Percentiles rank a stretch among this genome's conserved stretches.
phyloP scores from a whole-genome alignment of 2,329 filamentous ascomycete genomes.

The Endoconidiophora polonica region DNA sequence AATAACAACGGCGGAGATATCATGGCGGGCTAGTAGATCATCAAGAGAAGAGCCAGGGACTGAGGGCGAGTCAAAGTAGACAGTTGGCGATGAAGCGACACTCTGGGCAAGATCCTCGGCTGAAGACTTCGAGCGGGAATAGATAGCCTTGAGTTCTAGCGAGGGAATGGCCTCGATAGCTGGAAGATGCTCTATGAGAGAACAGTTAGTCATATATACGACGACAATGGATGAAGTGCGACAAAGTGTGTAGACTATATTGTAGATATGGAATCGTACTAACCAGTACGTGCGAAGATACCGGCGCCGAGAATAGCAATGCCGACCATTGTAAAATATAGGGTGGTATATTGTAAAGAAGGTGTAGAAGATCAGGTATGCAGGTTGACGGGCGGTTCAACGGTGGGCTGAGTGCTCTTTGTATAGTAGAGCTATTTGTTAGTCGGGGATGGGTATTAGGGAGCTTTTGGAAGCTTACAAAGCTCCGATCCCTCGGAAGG shows the following conservation, averaged over 20 bases:
- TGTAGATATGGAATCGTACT: not conserved
- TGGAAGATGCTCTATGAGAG: constrained; percentile 23
- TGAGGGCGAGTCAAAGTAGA: constrained; percentile 17
- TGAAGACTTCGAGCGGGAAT: constrained; percentile 43
- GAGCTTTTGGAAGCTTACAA: too few relatives aligned
- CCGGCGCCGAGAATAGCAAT: constrained; percentile 47
- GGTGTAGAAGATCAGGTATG: not conserved
- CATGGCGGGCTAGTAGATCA: constrained; percentile 34
- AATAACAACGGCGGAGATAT: constrained; percentile 39
- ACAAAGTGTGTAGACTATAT: not conserved
- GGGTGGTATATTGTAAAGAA: not conserved
- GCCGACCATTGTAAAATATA: constrained; percentile 20
- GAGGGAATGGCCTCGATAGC: constrained; percentile 36
- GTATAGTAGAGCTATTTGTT: not conserved
- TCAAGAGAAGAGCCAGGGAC: constrained; percentile 28
- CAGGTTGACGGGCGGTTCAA: not conserved
- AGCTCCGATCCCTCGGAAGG: too few relatives aligned
- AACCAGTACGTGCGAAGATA: constrained; percentile 43
- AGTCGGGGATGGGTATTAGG: too few relatives aligned
- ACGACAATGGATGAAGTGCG: not conserved
- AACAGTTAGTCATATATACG: constrained; percentile 6
- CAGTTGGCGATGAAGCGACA: not conserved
- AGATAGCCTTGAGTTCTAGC: constrained; percentile 46
- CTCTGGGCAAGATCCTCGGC: constrained; percentile 23
- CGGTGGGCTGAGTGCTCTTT: not conserved